Percentiles rank a stretch among this genome's conserved stretches.
phyloP scores from a whole-genome alignment of 768 basidiomycete genomes.

The Rhizopogon salebrosus region DNA sequence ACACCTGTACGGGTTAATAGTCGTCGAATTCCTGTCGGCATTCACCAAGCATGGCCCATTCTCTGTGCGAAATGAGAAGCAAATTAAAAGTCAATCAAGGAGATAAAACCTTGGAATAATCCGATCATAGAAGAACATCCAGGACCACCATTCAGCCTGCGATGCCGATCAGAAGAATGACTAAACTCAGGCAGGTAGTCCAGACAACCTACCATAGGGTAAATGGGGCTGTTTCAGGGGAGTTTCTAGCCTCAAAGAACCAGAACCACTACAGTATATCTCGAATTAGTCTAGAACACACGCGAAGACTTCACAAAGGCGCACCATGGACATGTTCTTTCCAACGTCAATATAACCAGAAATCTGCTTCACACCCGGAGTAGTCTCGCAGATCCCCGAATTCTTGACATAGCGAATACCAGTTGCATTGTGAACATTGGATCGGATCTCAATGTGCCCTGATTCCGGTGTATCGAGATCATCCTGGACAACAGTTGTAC shows the following conservation, averaged over 20 bases:
- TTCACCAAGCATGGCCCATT: conserved; percentile 62
- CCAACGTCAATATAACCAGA: conserved; percentile 61
- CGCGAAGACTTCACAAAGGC: conserved; percentile 2
- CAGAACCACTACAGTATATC: conserved; percentile 67
- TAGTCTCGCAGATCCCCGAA: conserved; percentile 64
- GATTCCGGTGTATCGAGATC: background rate
- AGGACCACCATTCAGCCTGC: conserved; percentile 55
- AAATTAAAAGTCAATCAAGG: background rate
- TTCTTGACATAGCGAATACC: conserved; percentile 46
- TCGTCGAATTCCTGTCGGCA: conserved; percentile 45
- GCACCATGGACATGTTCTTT: conserved; percentile 53
- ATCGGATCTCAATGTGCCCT: conserved; percentile 7
- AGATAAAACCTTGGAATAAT: conserved; percentile 49
- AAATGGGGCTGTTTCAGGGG: conserved; percentile 59
- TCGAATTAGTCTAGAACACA: background rate
- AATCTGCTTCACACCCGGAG: conserved; percentile 51
- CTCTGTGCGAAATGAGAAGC: conserved; percentile 29
- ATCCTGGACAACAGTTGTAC: background rate
- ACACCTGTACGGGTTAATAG: conserved; percentile 57
- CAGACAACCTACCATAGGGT: conserved; percentile 46
- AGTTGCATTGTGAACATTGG: conserved; percentile 16
- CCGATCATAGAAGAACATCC: conserved; percentile 64
- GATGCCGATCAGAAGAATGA: background rate
- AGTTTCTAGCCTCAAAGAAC: conserved; percentile 63
- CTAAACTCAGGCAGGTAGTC: background rate